Conservation (phyloP, 2,329 filamentous ascomycete genomes). For the Lasiodiplodia theobromae region DNA sequence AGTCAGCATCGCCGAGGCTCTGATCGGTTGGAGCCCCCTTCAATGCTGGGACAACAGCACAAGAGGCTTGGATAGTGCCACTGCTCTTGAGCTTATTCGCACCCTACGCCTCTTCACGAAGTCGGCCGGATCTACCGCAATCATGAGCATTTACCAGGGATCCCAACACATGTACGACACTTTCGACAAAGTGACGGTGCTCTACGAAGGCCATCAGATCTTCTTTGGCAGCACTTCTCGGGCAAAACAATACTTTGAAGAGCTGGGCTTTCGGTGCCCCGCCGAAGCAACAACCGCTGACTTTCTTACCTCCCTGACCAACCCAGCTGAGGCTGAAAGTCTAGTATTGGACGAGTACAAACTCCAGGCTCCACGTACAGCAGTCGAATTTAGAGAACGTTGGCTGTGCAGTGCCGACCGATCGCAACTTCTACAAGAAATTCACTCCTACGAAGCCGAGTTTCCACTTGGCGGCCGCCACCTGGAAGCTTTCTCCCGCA, state of each 20-base stretch:
- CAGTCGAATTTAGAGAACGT: conserved; percentile 56
- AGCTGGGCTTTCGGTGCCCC: conserved; percentile 73
- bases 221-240: conserved; percentile 71
- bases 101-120: conserved; percentile 70
- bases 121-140: background rate
- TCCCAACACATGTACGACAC: conserved; percentile 61
- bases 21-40: conserved; percentile 62
- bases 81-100: conserved; percentile 72
- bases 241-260: conserved; percentile 67
- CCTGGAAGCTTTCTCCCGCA: conserved; percentile 43
- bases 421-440: conserved; percentile 53
- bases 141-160: conserved; percentile 63
- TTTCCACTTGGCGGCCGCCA: conserved; percentile 46
- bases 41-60: conserved; percentile 79
- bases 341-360: conserved; percentile 51
- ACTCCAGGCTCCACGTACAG: conserved; percentile 54
- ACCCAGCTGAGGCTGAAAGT: conserved; percentile 50
- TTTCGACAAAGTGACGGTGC: conserved; percentile 77
- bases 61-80: conserved; percentile 72
- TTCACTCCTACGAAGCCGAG: conserved; percentile 58
- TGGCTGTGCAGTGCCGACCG: conserved; percentile 62
- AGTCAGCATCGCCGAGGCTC: conserved; percentile 77
- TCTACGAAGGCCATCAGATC: conserved; percentile 80
- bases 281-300: conserved; percentile 74
- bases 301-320: conserved; percentile 77